A percentile compares a stretch with the other conserved stretches of the same genome.
Conservation (phyloP, 495 filamentous ascomycete genomes). For the Xylaria venustula region DNA sequence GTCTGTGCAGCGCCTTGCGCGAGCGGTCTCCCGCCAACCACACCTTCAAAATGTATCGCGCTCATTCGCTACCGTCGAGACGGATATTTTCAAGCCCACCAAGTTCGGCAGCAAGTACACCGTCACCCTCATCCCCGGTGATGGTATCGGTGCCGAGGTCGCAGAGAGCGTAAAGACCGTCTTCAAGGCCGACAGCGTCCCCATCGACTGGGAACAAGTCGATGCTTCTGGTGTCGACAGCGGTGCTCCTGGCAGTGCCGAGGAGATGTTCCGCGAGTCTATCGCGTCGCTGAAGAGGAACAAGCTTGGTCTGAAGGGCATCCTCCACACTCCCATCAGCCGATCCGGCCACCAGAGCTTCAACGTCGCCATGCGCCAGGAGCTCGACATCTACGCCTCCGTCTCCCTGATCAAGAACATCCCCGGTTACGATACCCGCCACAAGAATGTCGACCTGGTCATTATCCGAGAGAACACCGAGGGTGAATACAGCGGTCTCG, state of each 20-base stretch:
- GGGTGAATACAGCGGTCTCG: constrained; percentile 96
- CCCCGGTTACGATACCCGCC: constrained; percentile 93
- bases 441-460: constrained; percentile 94
- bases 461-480: constrained; percentile 99
- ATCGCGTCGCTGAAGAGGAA: constrained; percentile 94
- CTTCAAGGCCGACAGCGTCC: constrained; percentile 99
- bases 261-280: constrained; percentile 91
- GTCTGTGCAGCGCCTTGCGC: constrained; percentile 54
- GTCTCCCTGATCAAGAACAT: constrained; percentile 99
- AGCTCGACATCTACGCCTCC: constrained; percentile 98
- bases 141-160: constrained; percentile 97
- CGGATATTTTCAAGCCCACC: constrained; percentile 95
- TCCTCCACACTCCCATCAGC: constrained; percentile 94
- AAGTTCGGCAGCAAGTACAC: constrained; percentile 99
- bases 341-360: constrained; percentile 97
- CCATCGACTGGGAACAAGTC: constrained; percentile 97
- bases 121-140: constrained; percentile 95
- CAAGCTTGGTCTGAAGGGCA: constrained; percentile 97
- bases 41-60: constrained; percentile 42
- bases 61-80: constrained; percentile 71
- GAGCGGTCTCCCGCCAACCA: constrained; percentile 49
- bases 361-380: constrained; percentile 98
- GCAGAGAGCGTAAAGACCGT: constrained; percentile 97
- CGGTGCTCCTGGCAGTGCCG: constrained; percentile 83
- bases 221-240: constrained; percentile 82